Evolutionary conservation across 768 basidiomycete species (phyloP).

Genomic region (Lactifluus volemus): DNA sequence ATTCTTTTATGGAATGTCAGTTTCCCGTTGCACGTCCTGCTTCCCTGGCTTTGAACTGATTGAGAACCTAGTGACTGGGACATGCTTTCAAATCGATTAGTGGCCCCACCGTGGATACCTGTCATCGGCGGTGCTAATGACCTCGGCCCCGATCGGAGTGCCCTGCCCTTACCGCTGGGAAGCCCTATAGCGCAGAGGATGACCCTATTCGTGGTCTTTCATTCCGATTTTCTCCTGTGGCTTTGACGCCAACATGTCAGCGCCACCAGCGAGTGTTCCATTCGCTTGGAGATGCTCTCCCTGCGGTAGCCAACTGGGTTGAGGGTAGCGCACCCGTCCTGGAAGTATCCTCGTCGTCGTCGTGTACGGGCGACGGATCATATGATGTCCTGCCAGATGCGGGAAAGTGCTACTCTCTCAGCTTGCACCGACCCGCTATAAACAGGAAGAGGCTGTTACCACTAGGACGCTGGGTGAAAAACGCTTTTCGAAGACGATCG

Average conservation of each 20-base stretch:
- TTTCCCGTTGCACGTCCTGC: neutral
- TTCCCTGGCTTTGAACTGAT: neutral
- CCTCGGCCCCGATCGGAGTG: neutral
- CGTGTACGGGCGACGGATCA: neutral
- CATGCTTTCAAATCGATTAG: neutral
- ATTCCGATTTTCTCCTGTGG: conserved; percentile 7
- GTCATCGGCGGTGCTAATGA: neutral
- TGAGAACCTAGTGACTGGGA: conserved; percentile 1
- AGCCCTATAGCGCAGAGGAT: neutral
- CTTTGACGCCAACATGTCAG: conserved; percentile 9
- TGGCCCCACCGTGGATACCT: conserved; percentile 13
- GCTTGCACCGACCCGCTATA: neutral
- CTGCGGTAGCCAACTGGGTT: conserved; percentile 1
- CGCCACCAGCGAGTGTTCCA: conserved; percentile 6
- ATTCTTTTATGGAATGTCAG: conserved; percentile 11
- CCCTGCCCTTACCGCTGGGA: neutral
- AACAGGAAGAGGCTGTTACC: neutral
- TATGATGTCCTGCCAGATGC: neutral
- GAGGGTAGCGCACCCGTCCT: neutral
- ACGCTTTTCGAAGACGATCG: neutral
- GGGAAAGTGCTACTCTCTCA: neutral
- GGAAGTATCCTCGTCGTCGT: neutral
- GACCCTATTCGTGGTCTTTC: conserved; percentile 8
- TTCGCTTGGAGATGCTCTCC: neutral
- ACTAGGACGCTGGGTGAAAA: conserved; percentile 8